Percentiles rank a stretch among this genome's conserved stretches.
These are phyloP conservation scores for Aspergillus pseudonomiae DNA, from an alignment of 2,329 filamentous ascomycete genomes.

Conservation along the genomic window DNA sequence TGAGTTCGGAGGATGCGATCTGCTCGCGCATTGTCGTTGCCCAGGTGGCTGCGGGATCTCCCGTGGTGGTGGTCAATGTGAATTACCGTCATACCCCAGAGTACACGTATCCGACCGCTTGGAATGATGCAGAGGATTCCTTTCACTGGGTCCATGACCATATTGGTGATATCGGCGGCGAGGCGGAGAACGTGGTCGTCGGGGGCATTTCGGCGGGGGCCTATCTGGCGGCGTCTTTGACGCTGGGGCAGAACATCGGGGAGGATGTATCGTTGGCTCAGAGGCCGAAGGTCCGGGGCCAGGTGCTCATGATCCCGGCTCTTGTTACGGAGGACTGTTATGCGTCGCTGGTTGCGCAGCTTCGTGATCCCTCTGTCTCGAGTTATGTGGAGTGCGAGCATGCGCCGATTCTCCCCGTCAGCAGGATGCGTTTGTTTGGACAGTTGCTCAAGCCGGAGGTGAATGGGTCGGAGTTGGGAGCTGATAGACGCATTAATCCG, in stretches of 20 bases:
- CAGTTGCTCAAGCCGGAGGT: conserved; percentile 26
- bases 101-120: conserved; percentile 54
- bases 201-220: conserved; percentile 56
- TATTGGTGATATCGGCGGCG: conserved; percentile 42
- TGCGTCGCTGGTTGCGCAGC: conserved; percentile 35
- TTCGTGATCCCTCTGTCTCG: conserved; percentile 46
- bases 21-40: conserved; percentile 53
- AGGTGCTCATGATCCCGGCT: conserved; percentile 56
- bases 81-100: conserved; percentile 65
- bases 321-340: conserved; percentile 45
- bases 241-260: conserved; percentile 42
- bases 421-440: conserved; percentile 38
- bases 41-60: conserved; percentile 23
- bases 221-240: conserved; percentile 48
- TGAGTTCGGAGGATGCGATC: conserved; percentile 56
- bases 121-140: conserved; percentile 57
- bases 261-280: conserved; percentile 20
- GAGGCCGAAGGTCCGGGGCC: conserved; percentile 48
- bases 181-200: conserved; percentile 45
- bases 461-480: conserved; percentile 29
- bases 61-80: conserved; percentile 55
- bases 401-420: conserved; percentile 54
- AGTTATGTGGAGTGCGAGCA: conserved; percentile 51
- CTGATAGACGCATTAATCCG: conserved; percentile 46
- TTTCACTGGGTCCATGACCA: conserved; percentile 58